Evolutionary conservation across 495 filamentous ascomycete species (phyloP), one percentile per base, ranked within the genome.

Genomic region (Cryomyces antarcticus): DNA sequence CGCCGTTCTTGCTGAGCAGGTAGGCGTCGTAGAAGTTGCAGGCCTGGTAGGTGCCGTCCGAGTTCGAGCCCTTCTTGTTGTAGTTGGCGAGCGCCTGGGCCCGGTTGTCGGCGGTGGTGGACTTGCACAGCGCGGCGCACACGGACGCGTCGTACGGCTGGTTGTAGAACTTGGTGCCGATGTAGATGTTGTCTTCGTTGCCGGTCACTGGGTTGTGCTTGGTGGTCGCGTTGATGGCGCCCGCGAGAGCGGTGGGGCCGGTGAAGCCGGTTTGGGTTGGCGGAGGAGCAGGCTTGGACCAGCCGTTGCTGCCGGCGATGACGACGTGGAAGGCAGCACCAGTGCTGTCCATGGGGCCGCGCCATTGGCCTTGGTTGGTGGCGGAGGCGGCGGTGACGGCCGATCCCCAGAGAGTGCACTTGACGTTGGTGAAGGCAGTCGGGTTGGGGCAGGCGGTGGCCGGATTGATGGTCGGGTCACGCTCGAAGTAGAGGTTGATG

Each of bases 21-120:
- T 64, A 71, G 7, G 59, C 52, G 40, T 67, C 63, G 56, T 67
- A 68, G 62, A 70, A 70, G 41, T 57, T 57, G 33, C 33, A 36
- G 12, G 33, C 33, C 33, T 36, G 9, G 33, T 36, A 36, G 33
- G 9, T 36, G 9, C 33, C 33, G 12, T 36, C 33, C 1, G 33
- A 36, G 12, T 9, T 13, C 2, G 17, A 24, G 17, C 17, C 17
- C 17, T 24, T 24, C 17, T 24, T 1, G 17, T 24, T 24, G 17
- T 24, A 24, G 17, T 1, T 24, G 1, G 1, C 2, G 17, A 24
- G 33, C 38, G 38, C n/a, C 11, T 39, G 9, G 38, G 38, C 38
- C n/a, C 24, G 9, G 38, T 39, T 28, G 38, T n/a, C 11, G n/a
- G 11, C 27, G 9, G 38, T 39, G n/a, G 7, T 12, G 11, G 9